These are phyloP conservation scores for Aegilops speltoides DNA, from an alignment of 176 grass and related monocot genomes.

Conservation along the genomic window DNA sequence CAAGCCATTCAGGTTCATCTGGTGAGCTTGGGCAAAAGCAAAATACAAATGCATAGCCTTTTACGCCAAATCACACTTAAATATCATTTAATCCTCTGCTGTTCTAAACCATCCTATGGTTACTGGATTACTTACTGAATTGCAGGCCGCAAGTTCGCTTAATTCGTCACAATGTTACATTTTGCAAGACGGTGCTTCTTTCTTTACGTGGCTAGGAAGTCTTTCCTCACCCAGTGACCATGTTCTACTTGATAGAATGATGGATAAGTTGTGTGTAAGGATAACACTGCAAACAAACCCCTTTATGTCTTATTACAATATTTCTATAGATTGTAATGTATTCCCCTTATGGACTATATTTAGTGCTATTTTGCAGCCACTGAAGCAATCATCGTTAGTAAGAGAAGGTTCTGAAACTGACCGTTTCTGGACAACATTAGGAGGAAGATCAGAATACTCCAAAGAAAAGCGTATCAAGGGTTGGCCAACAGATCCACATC, in stretches of 20 bases:
- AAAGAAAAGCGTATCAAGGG: slow-evolving; percentile 56
- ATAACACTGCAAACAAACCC: slow-evolving; percentile 3
- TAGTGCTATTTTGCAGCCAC: slow-evolving; percentile 45
- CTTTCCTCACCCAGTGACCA: slow-evolving; percentile 62
- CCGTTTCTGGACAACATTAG: slow-evolving; percentile 72
- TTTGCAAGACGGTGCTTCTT: slow-evolving; percentile 62
- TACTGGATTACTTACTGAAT: slow-evolving; percentile 19
- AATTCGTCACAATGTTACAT: slow-evolving; percentile 88
- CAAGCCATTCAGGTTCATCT: slow-evolving; percentile 83
- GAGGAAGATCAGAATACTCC: slow-evolving; percentile 68
- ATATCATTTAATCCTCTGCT: not conserved
- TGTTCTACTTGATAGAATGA: slow-evolving; percentile 58
- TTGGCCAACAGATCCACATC: slow-evolving; percentile 56
- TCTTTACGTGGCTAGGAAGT: slow-evolving; percentile 65
- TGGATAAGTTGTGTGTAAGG: slow-evolving; percentile 67
- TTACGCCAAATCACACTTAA: not conserved
- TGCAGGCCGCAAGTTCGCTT: slow-evolving; percentile 61
- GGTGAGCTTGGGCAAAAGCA: slow-evolving; percentile 50
- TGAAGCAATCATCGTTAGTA: slow-evolving; percentile 59
- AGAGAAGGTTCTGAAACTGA: slow-evolving; percentile 82
- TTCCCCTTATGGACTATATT: not conserved
- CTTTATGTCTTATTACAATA: not conserved
- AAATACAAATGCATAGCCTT: not conserved
- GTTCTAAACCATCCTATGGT: not conserved
- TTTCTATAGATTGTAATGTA: slow-evolving; percentile 3